phyloP scores from a whole-genome alignment of 2,329 filamentous ascomycete genomes.

The Aspergillus tubingensis region DNA sequence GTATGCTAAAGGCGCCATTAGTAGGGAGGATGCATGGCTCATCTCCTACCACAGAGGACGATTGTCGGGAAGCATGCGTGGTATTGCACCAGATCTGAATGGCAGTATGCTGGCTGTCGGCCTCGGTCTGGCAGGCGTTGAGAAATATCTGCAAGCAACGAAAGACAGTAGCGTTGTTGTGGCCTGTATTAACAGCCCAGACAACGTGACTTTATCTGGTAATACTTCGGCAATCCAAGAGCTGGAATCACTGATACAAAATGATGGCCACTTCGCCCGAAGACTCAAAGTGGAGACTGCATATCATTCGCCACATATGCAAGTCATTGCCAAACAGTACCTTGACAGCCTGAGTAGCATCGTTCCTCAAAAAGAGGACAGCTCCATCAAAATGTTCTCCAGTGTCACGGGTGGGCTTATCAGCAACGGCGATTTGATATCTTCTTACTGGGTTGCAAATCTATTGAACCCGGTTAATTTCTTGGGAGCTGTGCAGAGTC shows the following conservation, averaged over 20 bases:
- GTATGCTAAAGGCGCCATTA: constrained; percentile 38
- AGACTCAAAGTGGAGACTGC: constrained; percentile 29
- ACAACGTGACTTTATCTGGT: constrained; percentile 13
- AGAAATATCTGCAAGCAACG: neutral
- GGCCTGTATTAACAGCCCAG: constrained; percentile 12
- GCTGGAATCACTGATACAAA: neutral
- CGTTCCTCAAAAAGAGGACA: neutral
- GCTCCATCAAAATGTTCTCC: neutral
- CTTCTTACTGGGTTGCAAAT: neutral
- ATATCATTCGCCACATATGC: constrained; percentile 10
- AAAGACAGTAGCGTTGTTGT: neutral
- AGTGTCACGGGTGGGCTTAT: neutral
- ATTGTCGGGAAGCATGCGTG: neutral
- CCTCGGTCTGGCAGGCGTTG: constrained; percentile 14
- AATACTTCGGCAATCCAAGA: constrained; percentile 4
- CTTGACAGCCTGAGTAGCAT: constrained; percentile 13
- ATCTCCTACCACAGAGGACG: constrained; percentile 6
- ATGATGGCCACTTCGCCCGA: neutral
- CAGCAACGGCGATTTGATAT: neutral
- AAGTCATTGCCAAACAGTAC: constrained; percentile 28
- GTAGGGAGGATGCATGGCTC: constrained; percentile 14
- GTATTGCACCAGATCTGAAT: neutral
- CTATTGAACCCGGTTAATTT: neutral
- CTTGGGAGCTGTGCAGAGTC: neutral
- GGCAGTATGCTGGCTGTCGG: constrained; percentile 33